Percentiles rank a stretch among this genome's conserved stretches.
Evolutionary conservation across 1,284 basidiomycete genomes (phyloP).

Genomic region (Trichosporon coremiiforme): DNA sequence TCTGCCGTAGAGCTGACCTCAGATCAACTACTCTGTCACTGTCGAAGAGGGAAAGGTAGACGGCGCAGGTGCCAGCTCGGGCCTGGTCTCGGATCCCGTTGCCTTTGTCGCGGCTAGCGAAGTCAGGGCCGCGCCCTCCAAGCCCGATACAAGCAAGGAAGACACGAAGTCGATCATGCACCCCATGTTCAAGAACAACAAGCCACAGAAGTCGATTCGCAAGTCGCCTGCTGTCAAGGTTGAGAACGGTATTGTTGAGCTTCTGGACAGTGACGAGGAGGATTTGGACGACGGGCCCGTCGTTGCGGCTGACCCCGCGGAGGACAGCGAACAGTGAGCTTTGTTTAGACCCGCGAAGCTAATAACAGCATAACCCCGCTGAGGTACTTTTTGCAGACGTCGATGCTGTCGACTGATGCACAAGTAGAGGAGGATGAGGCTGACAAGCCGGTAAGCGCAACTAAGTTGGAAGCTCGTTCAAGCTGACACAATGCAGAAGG

Average conservation of each 20-base stretch:
- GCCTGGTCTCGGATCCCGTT: not conserved
- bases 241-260: conserved; percentile 41
- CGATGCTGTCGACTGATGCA: conserved; percentile 80
- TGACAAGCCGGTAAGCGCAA: conserved; percentile 23
- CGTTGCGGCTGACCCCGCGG: not conserved
- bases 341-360: not conserved
- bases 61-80: not conserved
- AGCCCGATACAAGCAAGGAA: not conserved
- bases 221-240: conserved; percentile 20
- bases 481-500: conserved; percentile 62
- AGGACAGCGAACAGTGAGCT: conserved; percentile 30
- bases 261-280: conserved; percentile 49
- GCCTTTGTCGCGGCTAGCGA: conserved; percentile 2
- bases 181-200: conserved; percentile 38
- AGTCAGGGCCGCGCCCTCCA: conserved; percentile 35
- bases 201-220: not conserved
- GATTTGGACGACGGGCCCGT: conserved; percentile 19
- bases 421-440: conserved; percentile 64
- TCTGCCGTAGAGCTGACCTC: conserved; percentile 21
- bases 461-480: not conserved
- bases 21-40: conserved; percentile 55
- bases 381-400: conserved; percentile 78
- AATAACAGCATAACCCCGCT: conserved; percentile 65
- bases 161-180: conserved; percentile 30
- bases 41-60: conserved; percentile 41